These are phyloP conservation scores for Beauveria pseudobassiana DNA, from an alignment of 2,329 filamentous ascomycete genomes.

Conservation along the genomic window DNA sequence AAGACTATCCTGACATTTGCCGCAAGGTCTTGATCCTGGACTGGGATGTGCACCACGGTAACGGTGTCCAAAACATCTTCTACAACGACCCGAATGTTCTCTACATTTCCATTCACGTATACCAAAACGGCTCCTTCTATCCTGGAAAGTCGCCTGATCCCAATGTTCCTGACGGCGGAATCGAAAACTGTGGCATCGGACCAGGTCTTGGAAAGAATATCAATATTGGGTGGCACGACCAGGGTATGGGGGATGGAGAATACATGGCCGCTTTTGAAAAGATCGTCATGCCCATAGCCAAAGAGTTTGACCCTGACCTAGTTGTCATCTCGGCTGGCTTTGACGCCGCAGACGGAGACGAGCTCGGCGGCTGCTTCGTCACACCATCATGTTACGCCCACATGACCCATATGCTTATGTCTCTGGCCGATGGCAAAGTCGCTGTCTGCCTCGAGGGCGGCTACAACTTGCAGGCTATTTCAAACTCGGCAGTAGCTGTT, in stretches of 20 bases:
- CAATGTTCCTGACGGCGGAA: constrained; percentile 51
- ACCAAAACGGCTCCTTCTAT: constrained; percentile 77
- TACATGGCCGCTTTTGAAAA: constrained; percentile 96
- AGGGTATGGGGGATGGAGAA: constrained; percentile 90
- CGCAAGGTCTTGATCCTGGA: constrained; percentile 89
- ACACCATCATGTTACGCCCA: constrained; percentile 88
- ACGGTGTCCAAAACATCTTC: constrained; percentile 93
- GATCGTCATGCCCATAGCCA: constrained; percentile 91
- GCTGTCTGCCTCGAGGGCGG: constrained; percentile 92
- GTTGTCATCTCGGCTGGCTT: constrained; percentile 96
- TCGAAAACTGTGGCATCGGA: constrained; percentile 51
- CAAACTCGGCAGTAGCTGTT: constrained; percentile 83
- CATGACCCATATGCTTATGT: constrained; percentile 99
- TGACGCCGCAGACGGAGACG: constrained; percentile 88
- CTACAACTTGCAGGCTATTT: constrained; percentile 90
- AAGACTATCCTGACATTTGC: constrained; percentile 69
- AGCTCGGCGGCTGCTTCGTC: constrained; percentile 87
- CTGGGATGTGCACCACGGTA: constrained; percentile 79
- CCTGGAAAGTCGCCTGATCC: constrained; percentile 57
- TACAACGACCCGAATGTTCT: constrained; percentile 91
- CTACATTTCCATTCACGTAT: constrained; percentile 92
- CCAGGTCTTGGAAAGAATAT: constrained; percentile 53
- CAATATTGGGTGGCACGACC: constrained; percentile 60
- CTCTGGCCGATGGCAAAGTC: constrained; percentile 79
- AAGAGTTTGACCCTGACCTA: constrained; percentile 87